A percentile compares a stretch with the other conserved stretches of the same genome.
Evolutionary conservation across 2,329 filamentous ascomycete species (phyloP).

Genomic region (Magnaporthales sp.): DNA sequence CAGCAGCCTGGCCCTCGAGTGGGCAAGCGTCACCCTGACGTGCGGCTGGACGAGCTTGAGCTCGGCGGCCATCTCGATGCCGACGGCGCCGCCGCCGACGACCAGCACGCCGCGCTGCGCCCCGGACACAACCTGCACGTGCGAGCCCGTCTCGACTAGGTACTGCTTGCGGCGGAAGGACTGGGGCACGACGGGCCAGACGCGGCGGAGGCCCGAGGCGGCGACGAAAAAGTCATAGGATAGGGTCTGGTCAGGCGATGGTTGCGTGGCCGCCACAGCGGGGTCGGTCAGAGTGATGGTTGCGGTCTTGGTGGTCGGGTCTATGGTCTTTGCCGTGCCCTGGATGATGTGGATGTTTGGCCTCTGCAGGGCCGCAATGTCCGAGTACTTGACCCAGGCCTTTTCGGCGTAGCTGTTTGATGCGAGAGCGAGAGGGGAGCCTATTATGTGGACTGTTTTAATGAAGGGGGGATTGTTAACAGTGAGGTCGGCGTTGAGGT

Average conservation of each 20-base stretch:
- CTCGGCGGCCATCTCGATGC: constrained; percentile 75
- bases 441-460: constrained; percentile 61
- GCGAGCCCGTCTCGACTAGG: constrained; percentile 49
- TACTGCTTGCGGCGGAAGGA: constrained; percentile 53
- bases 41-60: constrained; percentile 59
- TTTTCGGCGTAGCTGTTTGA: constrained; percentile 54
- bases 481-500: not conserved
- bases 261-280: not conserved
- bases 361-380: constrained; percentile 57
- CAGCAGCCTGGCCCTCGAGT: constrained; percentile 61
- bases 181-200: constrained; percentile 66
- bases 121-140: constrained; percentile 45
- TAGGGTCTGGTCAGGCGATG: constrained; percentile 28
- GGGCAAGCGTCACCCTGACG: constrained; percentile 62
- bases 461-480: constrained; percentile 2
- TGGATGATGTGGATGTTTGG: constrained; percentile 56
- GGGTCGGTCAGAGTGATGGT: constrained; percentile 40
- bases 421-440: constrained; percentile 63
- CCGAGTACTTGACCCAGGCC: constrained; percentile 61
- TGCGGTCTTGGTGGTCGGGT: constrained; percentile 51
- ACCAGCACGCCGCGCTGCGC: constrained; percentile 55
- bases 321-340: constrained; percentile 52
- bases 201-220: constrained; percentile 59
- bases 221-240: constrained; percentile 70
- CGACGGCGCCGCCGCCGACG: constrained; percentile 72